Percentiles rank a stretch among this genome's conserved stretches.
phyloP scores from a whole-genome alignment of 108 stramenopile genomes.

The Cyclostephanos invisitatus region DNA sequence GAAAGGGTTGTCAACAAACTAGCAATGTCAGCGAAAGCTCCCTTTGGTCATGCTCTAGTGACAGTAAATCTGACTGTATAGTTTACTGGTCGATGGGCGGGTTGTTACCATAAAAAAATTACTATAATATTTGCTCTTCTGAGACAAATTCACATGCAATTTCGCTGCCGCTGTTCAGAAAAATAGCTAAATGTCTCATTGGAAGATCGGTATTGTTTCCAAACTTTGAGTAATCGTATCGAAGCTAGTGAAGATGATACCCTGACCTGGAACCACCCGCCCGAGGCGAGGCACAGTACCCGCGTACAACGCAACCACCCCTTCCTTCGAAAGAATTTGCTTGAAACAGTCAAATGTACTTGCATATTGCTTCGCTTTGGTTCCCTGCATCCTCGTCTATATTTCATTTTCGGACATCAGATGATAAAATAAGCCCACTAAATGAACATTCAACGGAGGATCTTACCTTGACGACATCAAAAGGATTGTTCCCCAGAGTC shows the following conservation, averaged over 20 bases:
- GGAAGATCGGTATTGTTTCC: conserved; percentile 64
- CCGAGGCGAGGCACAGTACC: conserved; percentile 93
- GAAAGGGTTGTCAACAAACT: conserved; percentile 24
- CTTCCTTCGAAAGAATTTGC: conserved; percentile 89
- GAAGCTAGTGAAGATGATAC: conserved; percentile 97
- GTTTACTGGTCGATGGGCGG: too few species aligned
- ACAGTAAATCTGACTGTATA: too few species aligned
- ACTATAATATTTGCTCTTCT: too few species aligned
- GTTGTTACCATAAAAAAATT: too few species aligned
- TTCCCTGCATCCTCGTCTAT: conserved; percentile 96
- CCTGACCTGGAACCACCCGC: conserved; percentile 95
- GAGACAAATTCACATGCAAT: too few species aligned
- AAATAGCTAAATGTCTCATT: too few species aligned
- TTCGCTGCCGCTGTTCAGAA: too few species aligned
- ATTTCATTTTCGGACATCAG: conserved; percentile 2
- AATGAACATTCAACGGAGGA: neutral
- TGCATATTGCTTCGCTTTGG: conserved; percentile 83
- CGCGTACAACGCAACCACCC: conserved; percentile 87
- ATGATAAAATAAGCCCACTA: neutral
- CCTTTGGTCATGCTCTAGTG: too few species aligned
- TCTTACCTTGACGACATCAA: conserved; percentile 94
- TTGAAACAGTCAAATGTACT: conserved; percentile 91
- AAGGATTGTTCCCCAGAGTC: conserved; percentile 95
- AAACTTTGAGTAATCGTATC: conserved; percentile 85
- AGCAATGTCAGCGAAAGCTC: neutral